Percentiles rank a stretch among this genome's conserved stretches.
phyloP scores from a whole-genome alignment of 1,284 basidiomycete species.

The Apiotrichum sp. region DNA sequence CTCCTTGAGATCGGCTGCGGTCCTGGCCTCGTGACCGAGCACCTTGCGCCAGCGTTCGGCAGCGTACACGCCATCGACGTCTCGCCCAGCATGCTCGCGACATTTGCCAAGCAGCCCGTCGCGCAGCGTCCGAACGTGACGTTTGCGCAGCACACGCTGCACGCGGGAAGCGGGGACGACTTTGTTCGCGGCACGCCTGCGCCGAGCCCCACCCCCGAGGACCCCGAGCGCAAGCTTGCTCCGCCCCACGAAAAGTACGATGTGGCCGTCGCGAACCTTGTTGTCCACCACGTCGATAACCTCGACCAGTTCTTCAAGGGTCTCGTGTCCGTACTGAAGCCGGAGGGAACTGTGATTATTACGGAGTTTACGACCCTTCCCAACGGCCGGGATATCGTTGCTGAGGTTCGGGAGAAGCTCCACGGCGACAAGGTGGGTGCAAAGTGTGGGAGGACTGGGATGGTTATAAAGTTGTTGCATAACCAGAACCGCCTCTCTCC shows the following conservation, averaged over 20 bases:
- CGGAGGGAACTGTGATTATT: conserved; percentile 29
- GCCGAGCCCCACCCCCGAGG: conserved; percentile 15
- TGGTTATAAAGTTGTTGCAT: no score
- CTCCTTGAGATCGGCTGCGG: conserved; percentile 36
- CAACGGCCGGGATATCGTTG: conserved; percentile 8
- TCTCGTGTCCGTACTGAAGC: conserved; percentile 16
- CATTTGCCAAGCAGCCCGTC: conserved; percentile 16
- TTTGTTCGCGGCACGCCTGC: conserved; percentile 12
- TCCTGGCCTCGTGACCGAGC: conserved; percentile 30
- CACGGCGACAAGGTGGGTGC: background rate
- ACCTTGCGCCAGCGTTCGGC: conserved; percentile 21
- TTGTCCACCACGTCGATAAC: conserved; percentile 38
- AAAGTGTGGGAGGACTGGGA: no score
- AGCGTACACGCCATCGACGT: conserved; percentile 33
- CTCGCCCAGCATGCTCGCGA: conserved; percentile 29
- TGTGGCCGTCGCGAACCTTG: conserved; percentile 29
- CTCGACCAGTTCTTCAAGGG: conserved; percentile 25
- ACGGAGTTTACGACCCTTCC: conserved; percentile 25
- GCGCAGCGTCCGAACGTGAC: conserved; percentile 8
- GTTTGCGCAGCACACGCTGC: conserved; percentile 21
- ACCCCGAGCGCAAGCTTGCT: conserved; percentile 11
- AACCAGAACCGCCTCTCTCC: no score
- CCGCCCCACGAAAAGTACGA: conserved; percentile 26
- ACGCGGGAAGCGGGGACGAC: conserved; percentile 6
- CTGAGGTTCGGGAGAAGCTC: background rate